Evolutionary conservation across 2,329 filamentous ascomycete species (phyloP), one percentile per base, ranked within the genome.

Genomic region (Incumbomyces delicatus): DNA sequence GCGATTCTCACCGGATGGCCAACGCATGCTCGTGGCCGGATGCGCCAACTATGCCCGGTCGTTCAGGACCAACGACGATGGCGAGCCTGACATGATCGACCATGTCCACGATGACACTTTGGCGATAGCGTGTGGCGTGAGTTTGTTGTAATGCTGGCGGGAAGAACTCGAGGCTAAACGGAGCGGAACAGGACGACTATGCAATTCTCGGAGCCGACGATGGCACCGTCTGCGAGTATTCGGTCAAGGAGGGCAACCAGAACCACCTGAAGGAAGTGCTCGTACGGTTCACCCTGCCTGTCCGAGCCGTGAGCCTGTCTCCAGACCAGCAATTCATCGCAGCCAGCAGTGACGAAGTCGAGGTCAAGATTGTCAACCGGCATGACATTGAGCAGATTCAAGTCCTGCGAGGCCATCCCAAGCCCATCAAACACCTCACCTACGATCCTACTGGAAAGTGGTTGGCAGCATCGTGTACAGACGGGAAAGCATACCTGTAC

Each of bases 261-360:
- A 81, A 82, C 58, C 66, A 72, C 22, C 87, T 94, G 66, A 86
- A 94, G 52, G 81, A 83, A 50, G 84, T 94, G 54, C 76, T 98
- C 42, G 76, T 88, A 20, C 81, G 92, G 53, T 86, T 83, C 48
- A 82, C 87, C n/a, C 71, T 95, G 2, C 87, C 92, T 0, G 79
- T 95, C 29, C 79, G 92, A 59, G 88, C 95, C 63, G 73, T 98
- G 44, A 81, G 86, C 3, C 71, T 98, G 12, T 89, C 87, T 2
- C 77, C 80, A 1, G 85, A 96, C 61, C 76, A 78, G 0, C 77
- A 85, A 58, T 96, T 88, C 89, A 86, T 83, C 54, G 92, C 92
- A 27, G 87, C 96, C 20, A 88, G 89, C n/a, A 95, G 89, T 72
- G 94, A 96, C 63, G 92, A 98, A 64, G 72, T 95, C 49, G 85